Evolutionary conservation across 495 filamentous ascomycete genomes (phyloP), one percentile per base, ranked within the genome.

Genomic region (Staphylotrichum longicolle): DNA sequence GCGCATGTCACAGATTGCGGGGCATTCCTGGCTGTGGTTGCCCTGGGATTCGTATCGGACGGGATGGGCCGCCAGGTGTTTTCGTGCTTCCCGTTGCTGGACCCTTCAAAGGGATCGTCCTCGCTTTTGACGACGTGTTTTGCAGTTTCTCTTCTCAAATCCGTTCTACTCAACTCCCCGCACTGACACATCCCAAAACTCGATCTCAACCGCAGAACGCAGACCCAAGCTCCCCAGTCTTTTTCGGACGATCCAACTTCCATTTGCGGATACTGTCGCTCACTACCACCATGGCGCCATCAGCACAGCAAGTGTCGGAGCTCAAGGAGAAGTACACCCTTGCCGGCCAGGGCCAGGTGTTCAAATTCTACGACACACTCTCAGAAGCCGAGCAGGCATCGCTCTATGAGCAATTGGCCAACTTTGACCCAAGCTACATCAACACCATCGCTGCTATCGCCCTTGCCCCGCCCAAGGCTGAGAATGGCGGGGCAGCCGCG

Each of bases 301-400:
- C 86, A 7, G 70, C 83, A 39, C 83, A 88, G 64, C 84, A 96
- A 69, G 75, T 95, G 64, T 79, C 91, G 52, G 76, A 85, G 66
- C 85, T 99, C 30, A 83, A 83, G 74, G 76, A 87, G 58, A 89
- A 89, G 69, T 99, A 96, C 76, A 81, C 82, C 48, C 78, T 85
- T 47, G 91, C 90, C 54, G 83, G 81, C 20, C 94, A 99, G 77
- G 89, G 86, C 42, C 94, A 99, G 47, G 91, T 99, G 45, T 91
- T 98, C 71, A 80, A 88, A 20, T 98, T 96, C 76, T 93, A 85
- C 77, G 90, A 98, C 64, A 81, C 87, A 58, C 85, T 99, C 53
- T 78, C 77, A 54, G 74, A 77, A 20, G 70, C 78, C 46, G 92
- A 96, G 63, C 91, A 96, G 76, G 85, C 85, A 39, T 75, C 81